A percentile compares a stretch with the other conserved stretches of the same genome.
Conservation (phyloP, 2,329 filamentous ascomycete species). For the Cytospora leucostoma region DNA sequence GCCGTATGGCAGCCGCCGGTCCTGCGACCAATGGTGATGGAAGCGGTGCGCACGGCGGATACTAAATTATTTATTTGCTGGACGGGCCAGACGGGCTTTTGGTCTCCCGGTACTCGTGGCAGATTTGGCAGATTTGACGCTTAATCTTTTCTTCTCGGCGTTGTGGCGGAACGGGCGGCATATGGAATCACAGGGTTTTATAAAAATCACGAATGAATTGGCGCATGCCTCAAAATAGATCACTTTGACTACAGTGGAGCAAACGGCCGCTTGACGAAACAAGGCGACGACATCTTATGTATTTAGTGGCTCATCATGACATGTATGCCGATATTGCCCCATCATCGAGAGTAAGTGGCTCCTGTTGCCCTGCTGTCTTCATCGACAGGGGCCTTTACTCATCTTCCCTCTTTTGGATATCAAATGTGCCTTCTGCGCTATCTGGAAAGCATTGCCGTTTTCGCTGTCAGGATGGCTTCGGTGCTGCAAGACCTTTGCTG, state of each 20-base stretch:
- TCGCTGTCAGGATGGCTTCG: constrained; percentile 42
- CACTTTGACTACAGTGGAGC: neutral
- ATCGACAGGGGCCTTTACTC: neutral
- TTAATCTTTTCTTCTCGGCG: constrained; percentile 16
- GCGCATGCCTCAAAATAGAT: neutral
- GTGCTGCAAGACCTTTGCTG: constrained; percentile 50
- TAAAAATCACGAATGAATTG: constrained; percentile 8
- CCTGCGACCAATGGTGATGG: constrained; percentile 48
- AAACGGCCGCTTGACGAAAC: neutral
- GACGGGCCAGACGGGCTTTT: neutral
- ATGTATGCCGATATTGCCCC: neutral
- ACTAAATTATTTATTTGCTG: constrained; percentile 26
- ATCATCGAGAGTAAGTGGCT: neutral
- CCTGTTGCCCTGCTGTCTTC: neutral
- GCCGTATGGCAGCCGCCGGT: constrained; percentile 76
- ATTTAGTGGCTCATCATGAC: neutral
- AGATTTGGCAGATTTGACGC: neutral
- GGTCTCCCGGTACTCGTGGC: neutral
- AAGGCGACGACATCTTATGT: neutral
- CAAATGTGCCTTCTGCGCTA: neutral
- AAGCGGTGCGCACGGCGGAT: constrained; percentile 33
- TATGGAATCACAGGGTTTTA: neutral
- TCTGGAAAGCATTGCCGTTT: neutral
- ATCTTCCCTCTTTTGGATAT: constrained; percentile 1
- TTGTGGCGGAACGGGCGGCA: constrained; percentile 6